Percentiles rank a stretch among this genome's conserved stretches.
These are phyloP conservation scores for Eucalyptus marginata DNA, from an alignment of 345 rosid genomes.

Conservation along the genomic window DNA sequence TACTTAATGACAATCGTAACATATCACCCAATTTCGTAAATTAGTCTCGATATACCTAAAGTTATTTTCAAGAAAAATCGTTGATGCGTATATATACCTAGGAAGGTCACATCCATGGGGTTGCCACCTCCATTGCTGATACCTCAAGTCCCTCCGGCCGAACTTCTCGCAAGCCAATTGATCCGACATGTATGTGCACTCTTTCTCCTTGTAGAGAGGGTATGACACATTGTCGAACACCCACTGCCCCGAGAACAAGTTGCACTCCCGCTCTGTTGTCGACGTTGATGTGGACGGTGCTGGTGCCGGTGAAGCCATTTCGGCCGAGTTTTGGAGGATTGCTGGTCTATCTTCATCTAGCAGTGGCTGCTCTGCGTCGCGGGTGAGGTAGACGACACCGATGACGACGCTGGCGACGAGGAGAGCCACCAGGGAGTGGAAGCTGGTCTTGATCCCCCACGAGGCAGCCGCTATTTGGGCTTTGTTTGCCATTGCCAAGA, in stretches of 20 bases:
- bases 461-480: not conserved
- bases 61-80: not conserved
- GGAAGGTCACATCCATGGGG: conserved; percentile 79
- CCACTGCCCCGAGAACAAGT: conserved; percentile 75
- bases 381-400: conserved; percentile 26
- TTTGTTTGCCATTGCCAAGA: not conserved
- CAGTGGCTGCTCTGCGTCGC: not conserved
- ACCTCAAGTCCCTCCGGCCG: conserved; percentile 64
- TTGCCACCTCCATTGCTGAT: conserved; percentile 86
- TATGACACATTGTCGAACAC: conserved; percentile 53
- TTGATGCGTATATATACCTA: conserved; percentile 22
- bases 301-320: not conserved
- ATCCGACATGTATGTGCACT: conserved; percentile 71
- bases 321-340: not conserved
- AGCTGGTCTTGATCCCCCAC: conserved; percentile 8
- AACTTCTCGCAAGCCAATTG: conserved; percentile 78
- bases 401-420: conserved; percentile 32
- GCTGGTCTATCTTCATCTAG: not conserved
- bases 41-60: not conserved
- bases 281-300: not conserved
- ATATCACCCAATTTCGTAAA: not conserved
- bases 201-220: conserved; percentile 71
- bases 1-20: not conserved
- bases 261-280: conserved; percentile 11
- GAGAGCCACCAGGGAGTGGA: conserved; percentile 47